Conservation (phyloP, 1,284 basidiomycete genomes). For the Somion occarium region DNA sequence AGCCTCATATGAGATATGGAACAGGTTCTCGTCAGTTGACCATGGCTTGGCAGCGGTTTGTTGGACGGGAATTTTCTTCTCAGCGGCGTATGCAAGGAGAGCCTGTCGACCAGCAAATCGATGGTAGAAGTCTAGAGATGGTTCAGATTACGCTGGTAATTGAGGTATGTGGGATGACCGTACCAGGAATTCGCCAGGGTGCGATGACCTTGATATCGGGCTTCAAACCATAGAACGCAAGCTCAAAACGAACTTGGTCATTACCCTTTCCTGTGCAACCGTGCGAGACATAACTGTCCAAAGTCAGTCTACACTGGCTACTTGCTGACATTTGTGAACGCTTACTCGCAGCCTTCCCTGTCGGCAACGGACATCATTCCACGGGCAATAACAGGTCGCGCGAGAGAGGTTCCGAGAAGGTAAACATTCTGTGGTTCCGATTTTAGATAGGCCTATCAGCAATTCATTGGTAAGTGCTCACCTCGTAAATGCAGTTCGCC, state of each 20-base stretch:
- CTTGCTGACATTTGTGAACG: slow-evolving; percentile 10
- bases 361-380: slow-evolving; percentile 97
- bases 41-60: slow-evolving; percentile 98
- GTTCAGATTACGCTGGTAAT: background rate
- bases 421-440: slow-evolving; percentile 74
- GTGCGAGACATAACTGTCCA: slow-evolving; percentile 84
- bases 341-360: slow-evolving; percentile 88
- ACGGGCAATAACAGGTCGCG: slow-evolving; percentile 97
- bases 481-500: slow-evolving; percentile 99
- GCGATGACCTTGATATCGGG: slow-evolving; percentile 99
- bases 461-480: slow-evolving; percentile 21
- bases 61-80: slow-evolving; percentile 89
- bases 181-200: slow-evolving; percentile 94
- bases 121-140: slow-evolving; percentile 85
- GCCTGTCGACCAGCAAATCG: slow-evolving; percentile 95
- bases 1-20: slow-evolving; percentile 99
- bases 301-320: slow-evolving; percentile 6
- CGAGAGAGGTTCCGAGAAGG: slow-evolving; percentile 95
- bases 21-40: slow-evolving; percentile 99
- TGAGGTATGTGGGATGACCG: slow-evolving; percentile 12
- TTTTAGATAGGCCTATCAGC: background rate
- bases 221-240: slow-evolving; percentile 98
- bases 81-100: slow-evolving; percentile 85
- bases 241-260: slow-evolving; percentile 99
- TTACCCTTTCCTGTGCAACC: slow-evolving; percentile 99